Base-by-base conservation (phyloP, 768 basidiomycete species). In the Coprinellus micaceus region DNA sequence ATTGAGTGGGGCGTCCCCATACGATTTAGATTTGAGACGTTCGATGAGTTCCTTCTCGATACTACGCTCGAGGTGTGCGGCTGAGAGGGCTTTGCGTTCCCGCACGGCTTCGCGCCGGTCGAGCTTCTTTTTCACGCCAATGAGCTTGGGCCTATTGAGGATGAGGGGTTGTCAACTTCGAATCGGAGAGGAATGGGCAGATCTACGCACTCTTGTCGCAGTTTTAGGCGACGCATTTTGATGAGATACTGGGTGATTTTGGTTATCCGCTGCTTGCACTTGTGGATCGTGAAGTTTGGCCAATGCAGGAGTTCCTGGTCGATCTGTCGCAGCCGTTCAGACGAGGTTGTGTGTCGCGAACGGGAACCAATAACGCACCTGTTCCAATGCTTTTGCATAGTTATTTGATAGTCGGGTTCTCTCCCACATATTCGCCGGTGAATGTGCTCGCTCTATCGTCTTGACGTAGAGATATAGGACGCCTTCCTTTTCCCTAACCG, bases 181-280 rank as follows among this genome's bases (percentile, higher is more conserved):
- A 13, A 13, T 43, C 4, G 24, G 51, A 44, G 21, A 19, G 36
- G 43, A 5, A 26, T 49, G 30, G 56, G 41, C 37, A 26, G 53
- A 43, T 3, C 57, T 24, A 75, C 89, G 63, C 54, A 95, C 94
- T 92, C 87, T 73, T 92, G 83, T 17, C 88, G 85, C 55, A 95
- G 77, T 62, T 90, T 90, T 59, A 96, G 72, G 41, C 91, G 85
- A 57, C 96, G 83, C 95, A 98, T 97, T 78, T 97, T 95, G 71
- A 98, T 98, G 61, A 99, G 83, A 67, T 98, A 98, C 69, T 99
- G 97, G 0, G 96, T 98, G 64, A 99, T 98, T 77, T 98, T 99
- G 11, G 97, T 99, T 28, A 98, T 81, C 44, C 97, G 85, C 74
- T 99, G 97, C 79, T 99, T 99, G 83, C 97, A 98, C 75, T 98